Conservation (phyloP, 306 rosid genomes). For the Trifolium repens region DNA sequence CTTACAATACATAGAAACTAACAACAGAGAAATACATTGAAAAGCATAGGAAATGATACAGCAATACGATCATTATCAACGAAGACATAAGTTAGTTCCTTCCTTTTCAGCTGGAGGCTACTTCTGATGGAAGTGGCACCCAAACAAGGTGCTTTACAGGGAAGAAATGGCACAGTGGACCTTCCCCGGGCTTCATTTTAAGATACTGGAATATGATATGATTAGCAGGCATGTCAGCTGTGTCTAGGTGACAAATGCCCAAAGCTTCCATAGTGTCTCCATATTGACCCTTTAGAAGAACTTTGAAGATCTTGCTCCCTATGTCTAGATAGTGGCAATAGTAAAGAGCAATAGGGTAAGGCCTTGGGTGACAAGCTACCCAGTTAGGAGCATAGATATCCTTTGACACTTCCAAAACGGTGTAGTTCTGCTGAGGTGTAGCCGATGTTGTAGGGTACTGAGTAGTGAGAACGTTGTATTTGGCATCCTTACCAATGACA, state of each 20-base stretch:
- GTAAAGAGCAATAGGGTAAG: conserved; percentile 51
- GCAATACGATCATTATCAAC: not conserved
- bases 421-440: conserved; percentile 44
- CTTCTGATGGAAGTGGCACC: conserved; percentile 38
- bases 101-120: conserved; percentile 26
- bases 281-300: conserved; percentile 46
- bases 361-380: conserved; percentile 52
- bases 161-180: conserved; percentile 54
- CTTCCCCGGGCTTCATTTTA: conserved; percentile 40
- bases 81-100: not conserved
- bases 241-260: conserved; percentile 54
- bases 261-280: conserved; percentile 47
- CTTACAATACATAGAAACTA: not conserved
- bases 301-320: conserved; percentile 50
- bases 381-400: conserved; percentile 50
- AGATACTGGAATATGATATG: conserved; percentile 38
- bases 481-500: not conserved
- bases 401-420: conserved; percentile 40
- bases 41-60: not conserved
- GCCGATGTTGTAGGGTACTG: not conserved
- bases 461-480: not conserved
- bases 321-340: conserved; percentile 54
- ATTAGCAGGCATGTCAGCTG: conserved; percentile 50
- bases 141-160: conserved; percentile 49
- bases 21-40: not conserved